phyloP scores from a whole-genome alignment of 305 asterid species.

The Fraxinus xanthoxyloides region DNA sequence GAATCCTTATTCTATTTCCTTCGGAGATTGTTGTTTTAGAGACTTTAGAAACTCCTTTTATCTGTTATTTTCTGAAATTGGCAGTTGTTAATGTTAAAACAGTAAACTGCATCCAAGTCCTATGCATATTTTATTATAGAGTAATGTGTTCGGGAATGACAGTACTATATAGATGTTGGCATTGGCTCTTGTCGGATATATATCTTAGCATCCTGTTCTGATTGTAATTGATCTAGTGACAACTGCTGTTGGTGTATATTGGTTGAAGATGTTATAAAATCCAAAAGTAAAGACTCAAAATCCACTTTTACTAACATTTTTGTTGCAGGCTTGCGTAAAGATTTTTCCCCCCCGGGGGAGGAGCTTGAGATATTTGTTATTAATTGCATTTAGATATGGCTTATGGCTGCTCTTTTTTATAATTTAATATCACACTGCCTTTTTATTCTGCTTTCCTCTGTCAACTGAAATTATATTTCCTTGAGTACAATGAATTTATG shows the following conservation, averaged over 20 bases:
- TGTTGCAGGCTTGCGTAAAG: conserved; percentile 10
- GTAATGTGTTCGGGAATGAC: neutral
- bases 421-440: conserved; percentile 10
- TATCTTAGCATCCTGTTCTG: neutral
- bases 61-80: conserved; percentile 3
- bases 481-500: conserved; percentile 1
- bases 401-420: conserved; percentile 5
- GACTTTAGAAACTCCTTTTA: conserved; percentile 7
- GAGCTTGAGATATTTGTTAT: conserved; percentile 19
- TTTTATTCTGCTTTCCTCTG: conserved; percentile 10
- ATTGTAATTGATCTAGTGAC: neutral
- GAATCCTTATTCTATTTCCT: conserved; percentile 11
- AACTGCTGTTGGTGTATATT: neutral
- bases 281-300: conserved; percentile 5
- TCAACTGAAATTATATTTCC: conserved; percentile 14
- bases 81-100: conserved; percentile 10
- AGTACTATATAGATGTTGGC: neutral
- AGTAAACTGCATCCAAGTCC: neutral
- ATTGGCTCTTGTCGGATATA: neutral
- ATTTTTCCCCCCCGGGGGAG: neutral
- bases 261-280: conserved; percentile 11
- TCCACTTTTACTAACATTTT: neutral
- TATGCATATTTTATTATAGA: neutral
- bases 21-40: conserved; percentile 9
- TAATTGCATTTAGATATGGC: neutral